Conservation (phyloP, 2,329 filamentous ascomycete species). For the Penicillium sp. region DNA sequence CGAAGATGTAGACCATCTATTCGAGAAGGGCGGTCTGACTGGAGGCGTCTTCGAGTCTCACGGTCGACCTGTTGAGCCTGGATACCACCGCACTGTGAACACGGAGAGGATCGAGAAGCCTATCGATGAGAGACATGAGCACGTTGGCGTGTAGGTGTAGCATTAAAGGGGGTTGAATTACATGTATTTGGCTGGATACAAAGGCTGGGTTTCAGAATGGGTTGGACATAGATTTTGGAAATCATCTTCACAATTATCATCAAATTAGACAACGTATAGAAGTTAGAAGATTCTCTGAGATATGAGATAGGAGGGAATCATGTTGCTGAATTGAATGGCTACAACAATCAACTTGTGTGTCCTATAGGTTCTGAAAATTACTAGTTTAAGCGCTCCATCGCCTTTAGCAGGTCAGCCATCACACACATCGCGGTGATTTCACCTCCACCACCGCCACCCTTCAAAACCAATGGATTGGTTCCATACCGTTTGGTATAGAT, state of each 20-base stretch:
- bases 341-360: neutral
- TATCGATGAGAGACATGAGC: neutral
- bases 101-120: slow-evolving; percentile 16
- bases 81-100: slow-evolving; percentile 17
- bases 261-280: neutral
- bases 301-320: too few species aligned
- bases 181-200: neutral
- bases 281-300: neutral
- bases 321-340: too few species aligned
- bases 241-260: too few species aligned
- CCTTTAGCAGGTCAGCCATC: slow-evolving; percentile 86
- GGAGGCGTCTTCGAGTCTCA: slow-evolving; percentile 36
- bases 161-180: neutral
- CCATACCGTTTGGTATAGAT: slow-evolving; percentile 97
- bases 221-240: neutral
- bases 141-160: neutral
- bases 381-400: slow-evolving; percentile 59
- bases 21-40: slow-evolving; percentile 38
- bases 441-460: slow-evolving; percentile 90
- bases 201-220: too few species aligned
- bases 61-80: slow-evolving; percentile 17
- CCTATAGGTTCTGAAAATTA: neutral
- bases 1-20: slow-evolving; percentile 61
- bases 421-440: slow-evolving; percentile 98
- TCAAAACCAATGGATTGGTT: slow-evolving; percentile 84